Evolutionary conservation across 257 asterid genomes (phyloP).

Genomic region (Solanum pennellii): DNA sequence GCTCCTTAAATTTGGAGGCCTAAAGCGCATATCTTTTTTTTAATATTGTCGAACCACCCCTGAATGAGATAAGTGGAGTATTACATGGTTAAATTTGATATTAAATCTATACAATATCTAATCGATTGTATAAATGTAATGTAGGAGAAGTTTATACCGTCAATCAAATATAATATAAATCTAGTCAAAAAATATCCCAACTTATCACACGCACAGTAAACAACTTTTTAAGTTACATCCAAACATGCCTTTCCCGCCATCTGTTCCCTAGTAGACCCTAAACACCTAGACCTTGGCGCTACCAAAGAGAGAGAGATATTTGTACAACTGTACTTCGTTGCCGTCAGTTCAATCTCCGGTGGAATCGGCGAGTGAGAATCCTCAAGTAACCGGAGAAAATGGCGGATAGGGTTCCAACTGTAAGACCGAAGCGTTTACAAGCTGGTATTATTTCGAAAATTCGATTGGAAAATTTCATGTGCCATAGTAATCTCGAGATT

Average conservation of each 20-base stretch:
- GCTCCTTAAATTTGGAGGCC: too few relatives aligned
- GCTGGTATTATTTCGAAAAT: constrained; percentile 75
- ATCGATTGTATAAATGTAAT: too few relatives aligned
- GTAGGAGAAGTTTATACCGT: too few relatives aligned
- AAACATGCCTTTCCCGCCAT: background rate
- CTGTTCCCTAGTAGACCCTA: background rate
- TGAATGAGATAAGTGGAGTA: background rate
- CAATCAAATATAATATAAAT: too few relatives aligned
- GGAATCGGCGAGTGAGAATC: constrained; percentile 1
- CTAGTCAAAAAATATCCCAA: too few relatives aligned
- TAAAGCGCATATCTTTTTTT: too few relatives aligned
- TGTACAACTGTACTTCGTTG: background rate
- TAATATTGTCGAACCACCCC: too few relatives aligned
- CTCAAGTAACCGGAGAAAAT: background rate
- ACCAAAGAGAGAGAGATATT: background rate
- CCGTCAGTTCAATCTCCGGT: constrained; percentile 15
- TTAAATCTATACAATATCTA: background rate
- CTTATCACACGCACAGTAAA: background rate
- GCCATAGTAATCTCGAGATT: constrained; percentile 77
- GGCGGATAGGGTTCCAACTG: constrained; percentile 29
- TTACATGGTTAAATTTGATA: background rate
- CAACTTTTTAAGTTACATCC: background rate
- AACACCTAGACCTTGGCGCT: background rate
- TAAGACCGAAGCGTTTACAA: constrained; percentile 19
- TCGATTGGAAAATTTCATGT: constrained; percentile 83